Evolutionary conservation across 257 asterid genomes (phyloP).

Genomic region (Forsythia viridissima): DNA sequence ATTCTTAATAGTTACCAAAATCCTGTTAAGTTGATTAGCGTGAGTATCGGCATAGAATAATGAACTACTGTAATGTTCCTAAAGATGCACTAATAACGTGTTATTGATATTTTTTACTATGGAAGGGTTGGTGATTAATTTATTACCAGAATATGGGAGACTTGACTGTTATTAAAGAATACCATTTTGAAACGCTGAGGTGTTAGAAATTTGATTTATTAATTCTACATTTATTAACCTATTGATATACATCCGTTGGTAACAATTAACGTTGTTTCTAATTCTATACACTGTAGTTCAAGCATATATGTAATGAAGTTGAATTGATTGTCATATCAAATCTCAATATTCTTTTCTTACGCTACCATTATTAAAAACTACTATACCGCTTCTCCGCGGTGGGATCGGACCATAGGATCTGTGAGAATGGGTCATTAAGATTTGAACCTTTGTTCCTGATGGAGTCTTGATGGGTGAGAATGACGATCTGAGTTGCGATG

Average conservation of each 20-base stretch:
- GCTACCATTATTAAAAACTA: not conserved
- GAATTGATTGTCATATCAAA: not conserved
- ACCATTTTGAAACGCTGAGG: not conserved
- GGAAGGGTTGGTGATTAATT: not conserved
- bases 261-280: not conserved
- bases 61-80: not conserved
- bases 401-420: no score
- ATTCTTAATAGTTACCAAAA: not conserved
- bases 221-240: not conserved
- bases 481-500: no score
- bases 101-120: not conserved
- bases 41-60: not conserved
- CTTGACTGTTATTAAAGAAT: not conserved
- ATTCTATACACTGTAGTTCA: not conserved
- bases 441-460: no score
- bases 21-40: not conserved
- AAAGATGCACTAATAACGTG: not conserved
- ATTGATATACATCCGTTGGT: not conserved
- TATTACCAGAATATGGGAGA: not conserved
- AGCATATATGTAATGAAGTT: not conserved
- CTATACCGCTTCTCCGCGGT: no score
- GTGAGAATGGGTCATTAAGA: no score
- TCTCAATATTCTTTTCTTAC: not conserved
- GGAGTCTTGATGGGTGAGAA: no score
- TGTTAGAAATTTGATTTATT: not conserved